Percentiles rank a stretch among this genome's conserved stretches.
These are phyloP conservation scores for Colletotrichum shisoi DNA, from an alignment of 2,329 filamentous ascomycete species.

Conservation along the genomic window DNA sequence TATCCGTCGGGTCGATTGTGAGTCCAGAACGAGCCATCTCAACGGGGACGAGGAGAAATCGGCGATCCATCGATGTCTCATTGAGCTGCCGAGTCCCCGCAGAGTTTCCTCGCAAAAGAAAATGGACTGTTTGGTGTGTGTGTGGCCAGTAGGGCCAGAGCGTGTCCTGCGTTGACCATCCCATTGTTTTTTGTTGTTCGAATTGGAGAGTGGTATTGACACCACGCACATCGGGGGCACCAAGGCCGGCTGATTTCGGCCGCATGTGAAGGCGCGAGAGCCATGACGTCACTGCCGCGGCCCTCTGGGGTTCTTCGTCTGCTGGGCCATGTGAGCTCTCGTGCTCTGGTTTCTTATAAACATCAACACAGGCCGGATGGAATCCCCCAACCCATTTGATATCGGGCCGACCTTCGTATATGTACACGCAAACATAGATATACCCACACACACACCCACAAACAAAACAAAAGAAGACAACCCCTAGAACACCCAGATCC, in stretches of 20 bases:
- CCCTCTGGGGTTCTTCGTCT: not conserved
- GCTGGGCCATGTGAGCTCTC: conserved; percentile 15
- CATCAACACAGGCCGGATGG: not conserved
- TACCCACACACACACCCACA: not conserved
- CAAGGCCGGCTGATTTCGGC: not conserved
- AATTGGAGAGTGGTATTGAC: not conserved
- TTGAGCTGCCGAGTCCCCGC: not conserved
- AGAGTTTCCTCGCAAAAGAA: not conserved
- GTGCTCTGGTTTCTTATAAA: conserved; percentile 2
- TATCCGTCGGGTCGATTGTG: not conserved
- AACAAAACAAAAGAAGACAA: not conserved
- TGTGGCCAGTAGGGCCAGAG: conserved; percentile 13
- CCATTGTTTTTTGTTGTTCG: conserved; percentile 4
- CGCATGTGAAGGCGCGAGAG: not conserved
- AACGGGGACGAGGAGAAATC: not conserved
- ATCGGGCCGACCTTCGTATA: too few species aligned
- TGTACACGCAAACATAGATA: not conserved
- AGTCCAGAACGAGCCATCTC: not conserved
- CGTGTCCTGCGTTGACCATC: conserved; percentile 30
- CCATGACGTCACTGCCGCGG: conserved; percentile 23
- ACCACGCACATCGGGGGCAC: not conserved
- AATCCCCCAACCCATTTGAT: too few species aligned
- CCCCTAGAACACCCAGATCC: too few species aligned
- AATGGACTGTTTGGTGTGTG: not conserved
- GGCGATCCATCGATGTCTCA: not conserved